Conservation (phyloP, 208 protist species). For the Acanthamoeba sp. region DNA sequence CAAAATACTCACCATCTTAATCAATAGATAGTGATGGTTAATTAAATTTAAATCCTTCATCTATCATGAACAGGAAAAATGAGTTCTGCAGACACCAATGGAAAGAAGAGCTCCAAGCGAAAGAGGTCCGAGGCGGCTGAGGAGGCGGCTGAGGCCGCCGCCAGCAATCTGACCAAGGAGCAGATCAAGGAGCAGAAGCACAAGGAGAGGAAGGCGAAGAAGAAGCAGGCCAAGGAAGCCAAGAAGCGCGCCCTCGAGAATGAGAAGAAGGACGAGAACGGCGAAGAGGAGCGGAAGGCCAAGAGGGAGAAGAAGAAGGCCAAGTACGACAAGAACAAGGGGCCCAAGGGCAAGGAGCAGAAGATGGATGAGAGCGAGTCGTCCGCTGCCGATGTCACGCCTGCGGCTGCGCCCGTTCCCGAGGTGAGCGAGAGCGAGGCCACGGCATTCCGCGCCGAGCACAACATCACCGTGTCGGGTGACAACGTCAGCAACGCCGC, state of each 20-base stretch:
- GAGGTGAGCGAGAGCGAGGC: slow-evolving; percentile 43
- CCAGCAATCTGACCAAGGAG: neutral
- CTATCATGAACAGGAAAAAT: neutral
- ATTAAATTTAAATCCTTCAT: neutral
- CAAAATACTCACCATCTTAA: too few relatives aligned
- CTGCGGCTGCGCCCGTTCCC: neutral
- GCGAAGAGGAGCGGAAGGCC: neutral
- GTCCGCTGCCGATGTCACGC: neutral
- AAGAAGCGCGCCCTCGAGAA: slow-evolving; percentile 11
- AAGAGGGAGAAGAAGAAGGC: slow-evolving; percentile 60
- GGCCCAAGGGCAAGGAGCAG: slow-evolving; percentile 14
- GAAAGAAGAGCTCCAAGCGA: neutral
- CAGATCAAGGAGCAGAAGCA: neutral
- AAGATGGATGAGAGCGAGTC: slow-evolving; percentile 4
- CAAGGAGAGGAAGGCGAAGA: neutral
- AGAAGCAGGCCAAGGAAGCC: neutral
- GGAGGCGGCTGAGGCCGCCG: neutral
- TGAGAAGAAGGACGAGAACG: neutral
- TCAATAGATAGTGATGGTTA: neutral
- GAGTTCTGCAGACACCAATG: neutral
- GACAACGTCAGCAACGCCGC: neutral
- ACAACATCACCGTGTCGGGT: slow-evolving; percentile 56
- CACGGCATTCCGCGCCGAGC: slow-evolving; percentile 8
- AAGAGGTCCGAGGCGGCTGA: neutral
- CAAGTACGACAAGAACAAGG: slow-evolving; percentile 41